Evolutionary conservation across 345 rosid species (phyloP).

Genomic region (Pelargonium nanum): DNA sequence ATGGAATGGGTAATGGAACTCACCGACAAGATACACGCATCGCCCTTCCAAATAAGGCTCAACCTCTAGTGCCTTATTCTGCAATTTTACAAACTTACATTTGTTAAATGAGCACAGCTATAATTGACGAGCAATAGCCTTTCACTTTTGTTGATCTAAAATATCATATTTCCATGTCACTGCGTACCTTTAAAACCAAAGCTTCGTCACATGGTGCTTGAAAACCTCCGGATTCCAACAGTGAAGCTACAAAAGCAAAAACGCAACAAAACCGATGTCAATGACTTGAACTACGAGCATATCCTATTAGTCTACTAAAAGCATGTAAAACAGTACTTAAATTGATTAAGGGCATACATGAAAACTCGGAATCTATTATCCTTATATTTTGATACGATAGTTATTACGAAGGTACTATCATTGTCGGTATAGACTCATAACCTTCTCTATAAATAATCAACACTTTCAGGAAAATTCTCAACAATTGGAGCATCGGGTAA

Average conservation of each 20-base stretch:
- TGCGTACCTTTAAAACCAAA: neutral
- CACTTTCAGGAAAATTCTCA: no score
- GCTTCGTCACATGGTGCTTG: neutral
- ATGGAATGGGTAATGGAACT: slow-evolving; percentile 23
- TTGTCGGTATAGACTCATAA: no score
- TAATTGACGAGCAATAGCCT: neutral
- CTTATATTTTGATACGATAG: no score
- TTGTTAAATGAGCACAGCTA: slow-evolving; percentile 13
- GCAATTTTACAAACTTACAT: slow-evolving; percentile 25
- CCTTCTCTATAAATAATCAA: no score
- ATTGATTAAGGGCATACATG: neutral
- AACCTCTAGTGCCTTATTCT: slow-evolving; percentile 70
- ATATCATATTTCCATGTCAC: neutral
- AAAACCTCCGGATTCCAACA: neutral
- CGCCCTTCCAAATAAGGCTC: slow-evolving; percentile 64
- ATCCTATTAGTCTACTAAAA: neutral
- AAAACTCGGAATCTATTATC: no score
- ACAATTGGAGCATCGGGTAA: no score
- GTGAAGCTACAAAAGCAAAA: slow-evolving; percentile 35
- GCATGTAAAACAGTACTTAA: no score
- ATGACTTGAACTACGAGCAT: neutral
- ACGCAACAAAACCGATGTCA: neutral
- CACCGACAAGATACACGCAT: slow-evolving; percentile 87
- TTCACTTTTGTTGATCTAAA: no score
- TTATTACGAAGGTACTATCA: no score